A percentile compares a stretch with the other conserved stretches of the same genome.
Conservation (phyloP, 73 alveolate genomes). For the Paramecium sexaurelia region DNA sequence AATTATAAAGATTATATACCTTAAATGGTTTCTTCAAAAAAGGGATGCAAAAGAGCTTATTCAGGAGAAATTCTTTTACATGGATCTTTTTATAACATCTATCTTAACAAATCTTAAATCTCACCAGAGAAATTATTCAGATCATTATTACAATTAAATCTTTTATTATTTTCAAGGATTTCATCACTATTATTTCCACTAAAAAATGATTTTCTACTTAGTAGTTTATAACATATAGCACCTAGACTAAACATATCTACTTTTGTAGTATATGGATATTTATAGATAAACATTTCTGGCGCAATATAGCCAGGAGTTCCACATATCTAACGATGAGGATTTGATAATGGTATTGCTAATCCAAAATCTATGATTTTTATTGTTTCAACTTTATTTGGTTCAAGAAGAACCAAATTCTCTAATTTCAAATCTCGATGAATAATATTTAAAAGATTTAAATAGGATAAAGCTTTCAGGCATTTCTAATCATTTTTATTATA, state of each 20-base stretch:
- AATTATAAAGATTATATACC: neutral
- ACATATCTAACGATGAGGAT: slow-evolving; percentile 81
- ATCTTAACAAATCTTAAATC: slow-evolving; percentile 70
- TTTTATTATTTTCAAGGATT: neutral
- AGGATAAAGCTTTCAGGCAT: slow-evolving; percentile 53
- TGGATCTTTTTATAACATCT: slow-evolving; percentile 71
- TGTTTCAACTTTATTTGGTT: neutral
- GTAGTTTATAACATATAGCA: slow-evolving; percentile 55
- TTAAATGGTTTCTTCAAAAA: neutral
- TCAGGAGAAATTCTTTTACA: slow-evolving; percentile 68
- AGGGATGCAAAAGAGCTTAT: neutral
- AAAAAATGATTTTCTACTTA: slow-evolving; percentile 47
- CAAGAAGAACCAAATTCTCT: slow-evolving; percentile 66
- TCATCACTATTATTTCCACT: neutral
- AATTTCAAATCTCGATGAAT: slow-evolving; percentile 78
- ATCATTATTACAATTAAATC: neutral
- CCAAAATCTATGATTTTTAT: slow-evolving; percentile 63
- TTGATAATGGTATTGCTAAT: slow-evolving; percentile 55
- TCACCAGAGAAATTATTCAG: neutral
- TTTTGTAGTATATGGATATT: slow-evolving; percentile 81
- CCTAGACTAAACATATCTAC: slow-evolving; percentile 96
- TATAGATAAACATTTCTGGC: slow-evolving; percentile 87
- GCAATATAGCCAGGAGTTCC: slow-evolving; percentile 96
- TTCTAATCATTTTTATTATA: neutral
- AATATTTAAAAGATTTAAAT: slow-evolving; percentile 58